Evolutionary conservation across 306 rosid genomes (phyloP).

Genomic region (Malus orientalis): DNA sequence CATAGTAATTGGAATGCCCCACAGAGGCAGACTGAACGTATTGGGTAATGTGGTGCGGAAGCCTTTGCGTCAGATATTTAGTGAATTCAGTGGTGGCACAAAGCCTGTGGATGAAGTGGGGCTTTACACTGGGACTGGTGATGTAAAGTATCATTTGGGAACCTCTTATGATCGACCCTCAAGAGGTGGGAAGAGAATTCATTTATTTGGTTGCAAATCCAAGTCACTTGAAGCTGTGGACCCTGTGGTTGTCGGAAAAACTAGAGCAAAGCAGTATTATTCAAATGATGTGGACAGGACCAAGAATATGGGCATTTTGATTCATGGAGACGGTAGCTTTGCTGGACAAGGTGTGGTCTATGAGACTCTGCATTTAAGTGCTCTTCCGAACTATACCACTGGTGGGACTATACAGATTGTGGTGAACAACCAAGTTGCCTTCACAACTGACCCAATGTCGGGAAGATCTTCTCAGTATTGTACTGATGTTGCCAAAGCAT

Average conservation of each 20-base stretch:
- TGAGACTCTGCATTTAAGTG: slow-evolving; percentile 91
- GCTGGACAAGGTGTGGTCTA: slow-evolving; percentile 99
- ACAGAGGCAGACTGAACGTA: slow-evolving; percentile 78
- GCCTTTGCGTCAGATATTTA: slow-evolving; percentile 87
- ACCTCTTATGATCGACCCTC: slow-evolving; percentile 93
- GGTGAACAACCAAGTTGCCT: slow-evolving; percentile 91
- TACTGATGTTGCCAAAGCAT: slow-evolving; percentile 93
- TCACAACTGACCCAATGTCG: slow-evolving; percentile 79
- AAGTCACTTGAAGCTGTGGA: slow-evolving; percentile 92
- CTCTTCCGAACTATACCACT: slow-evolving; percentile 89
- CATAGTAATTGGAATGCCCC: slow-evolving; percentile 93
- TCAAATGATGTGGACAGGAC: slow-evolving; percentile 63
- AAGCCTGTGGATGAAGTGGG: slow-evolving; percentile 84
- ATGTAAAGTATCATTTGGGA: slow-evolving; percentile 92
- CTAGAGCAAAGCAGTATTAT: slow-evolving; percentile 88
- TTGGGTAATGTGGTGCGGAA: slow-evolving; percentile 88
- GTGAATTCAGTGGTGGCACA: slow-evolving; percentile 77
- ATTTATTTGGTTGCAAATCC: slow-evolving; percentile 93
- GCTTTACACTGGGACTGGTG: slow-evolving; percentile 93
- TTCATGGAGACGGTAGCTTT: slow-evolving; percentile 98
- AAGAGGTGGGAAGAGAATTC: slow-evolving; percentile 78
- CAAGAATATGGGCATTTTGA: slow-evolving; percentile 75
- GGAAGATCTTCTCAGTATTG: slow-evolving; percentile 95
- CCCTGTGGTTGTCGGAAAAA: slow-evolving; percentile 89
- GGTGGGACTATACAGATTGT: slow-evolving; percentile 95